These are phyloP conservation scores for Tricholoma hemisulphureum DNA, from an alignment of 768 basidiomycete genomes.

Conservation along the genomic window DNA sequence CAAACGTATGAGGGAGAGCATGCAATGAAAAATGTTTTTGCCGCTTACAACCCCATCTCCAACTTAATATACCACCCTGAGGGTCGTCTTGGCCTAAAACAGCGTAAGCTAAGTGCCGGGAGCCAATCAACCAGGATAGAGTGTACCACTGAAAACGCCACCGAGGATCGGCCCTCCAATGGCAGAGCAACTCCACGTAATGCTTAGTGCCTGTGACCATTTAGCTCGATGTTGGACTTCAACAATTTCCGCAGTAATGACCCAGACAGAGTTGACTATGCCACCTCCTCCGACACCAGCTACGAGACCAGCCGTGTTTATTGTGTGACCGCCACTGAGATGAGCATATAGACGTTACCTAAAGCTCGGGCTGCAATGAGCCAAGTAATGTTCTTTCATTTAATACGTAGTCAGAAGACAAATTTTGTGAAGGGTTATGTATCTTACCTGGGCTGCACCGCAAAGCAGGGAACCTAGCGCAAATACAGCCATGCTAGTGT, in stretches of 20 bases:
- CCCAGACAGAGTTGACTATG: constrained; percentile 83
- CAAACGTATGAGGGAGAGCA: constrained; percentile 14
- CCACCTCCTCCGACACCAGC: constrained; percentile 87
- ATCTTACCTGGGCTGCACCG: constrained; percentile 64
- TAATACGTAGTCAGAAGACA: constrained; percentile 12
- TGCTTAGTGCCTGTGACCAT: constrained; percentile 82
- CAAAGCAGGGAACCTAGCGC: constrained; percentile 77
- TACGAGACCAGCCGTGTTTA: constrained; percentile 13
- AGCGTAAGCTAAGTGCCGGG: constrained; percentile 10
- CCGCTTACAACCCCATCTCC: constrained; percentile 85
- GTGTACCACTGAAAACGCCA: constrained; percentile 75
- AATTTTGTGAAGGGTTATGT: constrained; percentile 11
- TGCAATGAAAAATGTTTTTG: constrained; percentile 10
- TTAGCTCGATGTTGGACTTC: constrained; percentile 66
- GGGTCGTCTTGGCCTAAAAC: constrained; percentile 30
- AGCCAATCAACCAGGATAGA: background rate
- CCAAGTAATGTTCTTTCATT: constrained; percentile 51
- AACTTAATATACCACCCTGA: constrained; percentile 50
- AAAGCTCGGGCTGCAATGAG: constrained; percentile 64
- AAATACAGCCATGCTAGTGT: constrained; percentile 72
- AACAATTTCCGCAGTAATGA: constrained; percentile 83
- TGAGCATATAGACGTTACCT: constrained; percentile 24
- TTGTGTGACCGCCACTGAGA: background rate
- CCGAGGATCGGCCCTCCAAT: constrained; percentile 82
- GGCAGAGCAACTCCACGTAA: constrained; percentile 87